These are phyloP conservation scores for Komagataella kurtzmanii DNA, from an alignment of 805 yeast genomes.

Conservation along the genomic window DNA sequence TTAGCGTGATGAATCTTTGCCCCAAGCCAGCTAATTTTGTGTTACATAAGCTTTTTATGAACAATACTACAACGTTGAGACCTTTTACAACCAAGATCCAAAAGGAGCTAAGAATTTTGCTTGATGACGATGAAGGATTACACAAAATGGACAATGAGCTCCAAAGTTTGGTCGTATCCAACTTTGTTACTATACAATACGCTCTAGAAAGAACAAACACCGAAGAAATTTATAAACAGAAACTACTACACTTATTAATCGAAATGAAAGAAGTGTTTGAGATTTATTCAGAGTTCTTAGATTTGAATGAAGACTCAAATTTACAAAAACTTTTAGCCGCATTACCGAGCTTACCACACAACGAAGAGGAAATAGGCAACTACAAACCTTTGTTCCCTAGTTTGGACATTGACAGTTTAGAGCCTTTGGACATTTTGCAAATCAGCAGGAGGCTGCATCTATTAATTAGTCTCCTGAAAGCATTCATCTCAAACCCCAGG, in stretches of 20 bases:
- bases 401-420: slow-evolving; percentile 45
- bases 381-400: slow-evolving; percentile 25
- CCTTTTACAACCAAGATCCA: slow-evolving; percentile 61
- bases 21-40: slow-evolving; percentile 24
- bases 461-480: slow-evolving; percentile 28
- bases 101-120: slow-evolving; percentile 23
- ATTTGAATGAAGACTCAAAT: slow-evolving; percentile 42
- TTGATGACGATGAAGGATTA: slow-evolving; percentile 19
- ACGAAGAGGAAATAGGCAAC: slow-evolving; percentile 5
- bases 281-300: slow-evolving; percentile 48
- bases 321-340: slow-evolving; percentile 22
- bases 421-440: slow-evolving; percentile 34
- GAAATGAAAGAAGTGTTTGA: slow-evolving; percentile 42
- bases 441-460: slow-evolving; percentile 37
- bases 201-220: slow-evolving; percentile 38
- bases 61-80: slow-evolving; percentile 69
- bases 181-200: slow-evolving; percentile 42
- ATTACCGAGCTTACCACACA: slow-evolving; percentile 19
- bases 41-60: slow-evolving; percentile 27
- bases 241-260: slow-evolving; percentile 30
- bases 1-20: slow-evolving; percentile 29
- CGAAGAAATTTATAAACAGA: slow-evolving; percentile 28
- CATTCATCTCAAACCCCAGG: slow-evolving; percentile 39
- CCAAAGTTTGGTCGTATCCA: slow-evolving; percentile 27
- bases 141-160: slow-evolving; percentile 24